Conservation (phyloP, 257 asterid genomes). For the Nicotiana tomentosiformis region DNA sequence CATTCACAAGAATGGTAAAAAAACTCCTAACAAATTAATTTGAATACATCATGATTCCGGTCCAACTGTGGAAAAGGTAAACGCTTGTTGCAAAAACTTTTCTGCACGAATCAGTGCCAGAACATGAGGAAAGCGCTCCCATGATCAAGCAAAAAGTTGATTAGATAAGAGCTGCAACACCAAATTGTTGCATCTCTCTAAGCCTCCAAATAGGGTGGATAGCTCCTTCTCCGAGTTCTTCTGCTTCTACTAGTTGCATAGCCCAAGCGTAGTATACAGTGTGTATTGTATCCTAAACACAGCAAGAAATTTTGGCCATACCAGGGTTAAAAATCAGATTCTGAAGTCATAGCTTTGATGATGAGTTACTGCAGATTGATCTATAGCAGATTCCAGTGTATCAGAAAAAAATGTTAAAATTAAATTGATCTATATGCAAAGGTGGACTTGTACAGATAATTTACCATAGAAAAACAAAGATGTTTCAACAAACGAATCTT, state of each 20-base stretch:
- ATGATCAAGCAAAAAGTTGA: slow-evolving; percentile 2
- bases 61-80: background rate
- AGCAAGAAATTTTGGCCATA: background rate
- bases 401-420: background rate
- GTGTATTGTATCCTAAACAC: slow-evolving; percentile 80
- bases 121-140: background rate
- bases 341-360: background rate
- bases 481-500: background rate
- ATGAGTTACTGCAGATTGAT: background rate
- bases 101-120: slow-evolving; percentile 2
- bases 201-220: slow-evolving; percentile 82
- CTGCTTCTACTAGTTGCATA: slow-evolving; percentile 80
- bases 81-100: background rate
- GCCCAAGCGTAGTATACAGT: slow-evolving; percentile 96
- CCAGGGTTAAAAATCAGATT: background rate
- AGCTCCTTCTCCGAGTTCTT: slow-evolving; percentile 69
- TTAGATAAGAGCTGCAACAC: slow-evolving; percentile 81
- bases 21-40: background rate
- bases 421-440: background rate
- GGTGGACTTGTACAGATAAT: background rate
- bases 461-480: background rate
- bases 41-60: background rate
- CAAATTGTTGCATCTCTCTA: slow-evolving; percentile 86
- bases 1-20: background rate
- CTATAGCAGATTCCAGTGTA: background rate